phyloP scores from a whole-genome alignment of 1,284 basidiomycete species.

The Rhodotorula sp. region DNA sequence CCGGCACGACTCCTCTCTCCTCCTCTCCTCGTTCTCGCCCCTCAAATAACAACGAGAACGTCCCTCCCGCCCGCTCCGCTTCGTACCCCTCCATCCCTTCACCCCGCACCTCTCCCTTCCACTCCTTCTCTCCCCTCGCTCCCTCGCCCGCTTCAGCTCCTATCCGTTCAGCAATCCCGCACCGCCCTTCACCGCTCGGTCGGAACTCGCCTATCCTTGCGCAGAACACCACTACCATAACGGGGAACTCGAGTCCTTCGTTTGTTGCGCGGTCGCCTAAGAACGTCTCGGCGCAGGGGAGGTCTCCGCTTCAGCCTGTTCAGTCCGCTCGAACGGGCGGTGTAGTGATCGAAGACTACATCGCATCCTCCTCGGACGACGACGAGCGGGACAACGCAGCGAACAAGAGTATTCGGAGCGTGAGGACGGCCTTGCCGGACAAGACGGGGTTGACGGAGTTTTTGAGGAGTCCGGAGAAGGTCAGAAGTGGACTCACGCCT shows the following conservation, averaged over 20 bases:
- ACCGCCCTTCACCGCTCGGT: conserved; percentile 17
- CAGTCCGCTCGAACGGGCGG: no score
- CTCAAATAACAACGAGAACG: conserved; percentile 3
- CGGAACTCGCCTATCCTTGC: conserved; percentile 21
- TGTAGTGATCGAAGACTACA: not conserved
- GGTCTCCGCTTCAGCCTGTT: not conserved
- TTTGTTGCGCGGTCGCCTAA: not conserved
- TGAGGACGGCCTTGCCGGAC: conserved; percentile 38
- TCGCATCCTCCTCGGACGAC: not conserved
- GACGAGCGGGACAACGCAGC: conserved; percentile 8
- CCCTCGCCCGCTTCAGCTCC: not conserved
- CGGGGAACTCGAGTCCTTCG: not conserved
- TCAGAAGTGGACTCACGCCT: not conserved
- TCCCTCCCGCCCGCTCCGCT: not conserved
- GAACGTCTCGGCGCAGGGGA: not conserved
- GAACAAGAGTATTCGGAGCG: conserved; percentile 7
- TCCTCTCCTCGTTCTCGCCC: not conserved
- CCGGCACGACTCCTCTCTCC: not conserved
- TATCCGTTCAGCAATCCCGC: not conserved
- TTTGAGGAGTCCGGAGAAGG: conserved; percentile 25
- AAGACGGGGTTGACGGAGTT: conserved; percentile 43
- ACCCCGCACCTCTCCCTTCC: not conserved
- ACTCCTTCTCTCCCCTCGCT: not conserved
- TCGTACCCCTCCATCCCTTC: not conserved
- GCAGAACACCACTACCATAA: not conserved